Conservation (phyloP, 1,284 basidiomycete species). For the Ceratobasidium sp. region DNA sequence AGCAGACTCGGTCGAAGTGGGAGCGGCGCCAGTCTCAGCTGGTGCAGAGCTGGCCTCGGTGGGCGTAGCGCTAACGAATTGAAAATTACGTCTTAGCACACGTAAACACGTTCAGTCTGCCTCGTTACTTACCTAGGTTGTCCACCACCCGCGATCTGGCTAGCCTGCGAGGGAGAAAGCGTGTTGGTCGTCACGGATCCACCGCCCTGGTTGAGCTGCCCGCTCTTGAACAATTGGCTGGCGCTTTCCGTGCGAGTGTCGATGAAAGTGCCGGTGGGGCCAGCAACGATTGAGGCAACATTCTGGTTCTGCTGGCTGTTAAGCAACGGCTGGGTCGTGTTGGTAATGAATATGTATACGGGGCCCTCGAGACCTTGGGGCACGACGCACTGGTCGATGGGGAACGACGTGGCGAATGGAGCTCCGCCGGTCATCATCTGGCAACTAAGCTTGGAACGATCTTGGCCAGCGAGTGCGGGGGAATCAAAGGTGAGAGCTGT, state of each 20-base stretch:
- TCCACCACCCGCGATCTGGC: constrained; percentile 15
- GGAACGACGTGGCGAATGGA: constrained; percentile 66
- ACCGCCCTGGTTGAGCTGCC: constrained; percentile 53
- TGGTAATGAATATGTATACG: constrained; percentile 77
- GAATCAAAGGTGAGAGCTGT: constrained; percentile 71
- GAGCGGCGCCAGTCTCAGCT: background rate
- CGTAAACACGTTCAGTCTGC: background rate
- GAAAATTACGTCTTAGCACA: background rate
- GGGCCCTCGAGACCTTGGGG: constrained; percentile 73
- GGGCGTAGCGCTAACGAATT: background rate
- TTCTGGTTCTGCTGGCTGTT: constrained; percentile 73
- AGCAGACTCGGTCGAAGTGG: background rate
- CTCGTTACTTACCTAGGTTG: constrained; percentile 12
- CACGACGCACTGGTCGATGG: constrained; percentile 68
- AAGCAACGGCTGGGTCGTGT: constrained; percentile 66
- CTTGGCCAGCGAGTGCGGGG: constrained; percentile 64
- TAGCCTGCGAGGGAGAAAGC: constrained; percentile 17
- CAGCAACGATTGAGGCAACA: constrained; percentile 69
- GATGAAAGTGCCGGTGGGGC: constrained; percentile 75
- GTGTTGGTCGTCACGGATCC: constrained; percentile 47
- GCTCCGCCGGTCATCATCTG: constrained; percentile 78
- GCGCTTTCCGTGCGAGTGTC: constrained; percentile 56
- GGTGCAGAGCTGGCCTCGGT: background rate
- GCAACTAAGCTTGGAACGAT: constrained; percentile 67
- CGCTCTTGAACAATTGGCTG: constrained; percentile 61